Conservation (phyloP, 208 protist species). For the Acanthamoeba sp. region DNA sequence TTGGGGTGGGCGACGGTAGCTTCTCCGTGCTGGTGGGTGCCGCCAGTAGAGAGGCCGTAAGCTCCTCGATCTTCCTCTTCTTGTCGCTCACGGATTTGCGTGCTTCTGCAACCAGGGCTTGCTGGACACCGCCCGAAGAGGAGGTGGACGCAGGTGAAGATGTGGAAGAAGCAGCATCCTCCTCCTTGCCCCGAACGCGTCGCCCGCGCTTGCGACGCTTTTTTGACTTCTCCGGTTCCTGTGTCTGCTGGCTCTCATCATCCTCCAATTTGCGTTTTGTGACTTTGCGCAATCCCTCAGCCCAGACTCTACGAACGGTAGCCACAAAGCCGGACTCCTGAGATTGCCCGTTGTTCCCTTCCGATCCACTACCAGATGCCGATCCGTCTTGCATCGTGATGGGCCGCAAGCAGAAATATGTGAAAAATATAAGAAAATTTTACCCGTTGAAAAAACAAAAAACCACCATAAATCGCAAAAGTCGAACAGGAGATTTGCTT, state of each 20-base stretch:
- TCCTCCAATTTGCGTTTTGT: not conserved
- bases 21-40: not conserved
- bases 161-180: not conserved
- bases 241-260: not conserved
- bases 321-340: not conserved
- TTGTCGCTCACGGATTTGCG: not conserved
- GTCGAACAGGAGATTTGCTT: no score
- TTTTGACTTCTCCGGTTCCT: not conserved
- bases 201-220: not conserved
- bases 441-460: no score
- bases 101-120: not conserved
- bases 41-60: not conserved
- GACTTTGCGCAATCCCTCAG: not conserved
- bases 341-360: not conserved
- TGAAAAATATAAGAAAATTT: no score
- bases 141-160: not conserved
- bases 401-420: no score
- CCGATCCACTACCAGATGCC: not conserved
- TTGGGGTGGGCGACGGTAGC: not conserved
- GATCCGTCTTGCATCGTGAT: not conserved
- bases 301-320: not conserved
- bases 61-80: conserved; percentile 18
- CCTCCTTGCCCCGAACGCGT: not conserved
- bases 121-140: not conserved
- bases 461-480: no score